Percentiles rank a stretch among this genome's conserved stretches.
phyloP scores from a whole-genome alignment of 768 basidiomycete genomes.

The Leccinum ochraceum region DNA sequence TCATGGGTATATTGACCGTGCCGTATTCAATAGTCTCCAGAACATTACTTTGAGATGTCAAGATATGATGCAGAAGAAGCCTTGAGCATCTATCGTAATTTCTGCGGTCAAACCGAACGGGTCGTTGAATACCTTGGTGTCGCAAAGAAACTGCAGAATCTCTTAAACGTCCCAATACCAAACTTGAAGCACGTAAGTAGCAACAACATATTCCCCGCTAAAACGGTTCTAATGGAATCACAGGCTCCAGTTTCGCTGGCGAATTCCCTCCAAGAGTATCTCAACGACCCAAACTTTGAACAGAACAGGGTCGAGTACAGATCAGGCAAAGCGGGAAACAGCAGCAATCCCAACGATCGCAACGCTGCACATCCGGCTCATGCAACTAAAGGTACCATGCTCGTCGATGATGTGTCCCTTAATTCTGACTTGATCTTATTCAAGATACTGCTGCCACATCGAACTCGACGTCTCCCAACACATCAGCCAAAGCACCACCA shows the following conservation, averaged over 20 bases:
- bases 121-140: conserved; percentile 93
- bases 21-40: conserved; percentile 39
- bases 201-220: background rate
- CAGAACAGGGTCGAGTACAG: conserved; percentile 93
- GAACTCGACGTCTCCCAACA: conserved; percentile 19
- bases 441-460: conserved; percentile 20
- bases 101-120: conserved; percentile 89
- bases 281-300: conserved; percentile 96
- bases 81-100: conserved; percentile 85
- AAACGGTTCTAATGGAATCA: background rate
- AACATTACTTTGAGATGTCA: conserved; percentile 99
- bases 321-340: conserved; percentile 69
- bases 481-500: conserved; percentile 19
- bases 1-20: conserved; percentile 21
- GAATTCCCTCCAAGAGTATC: conserved; percentile 90
- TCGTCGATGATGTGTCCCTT: too few species aligned
- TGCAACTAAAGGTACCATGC: conserved; percentile 19
- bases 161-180: conserved; percentile 92
- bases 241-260: conserved; percentile 96
- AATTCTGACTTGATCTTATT: conserved; percentile 6
- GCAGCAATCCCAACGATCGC: conserved; percentile 33
- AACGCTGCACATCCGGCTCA: conserved; percentile 12
- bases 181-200: conserved; percentile 82
- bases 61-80: conserved; percentile 87
- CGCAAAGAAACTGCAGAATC: conserved; percentile 89